Evolutionary conservation across 495 filamentous ascomycete species (phyloP).

Genomic region (Collariella sp.): DNA sequence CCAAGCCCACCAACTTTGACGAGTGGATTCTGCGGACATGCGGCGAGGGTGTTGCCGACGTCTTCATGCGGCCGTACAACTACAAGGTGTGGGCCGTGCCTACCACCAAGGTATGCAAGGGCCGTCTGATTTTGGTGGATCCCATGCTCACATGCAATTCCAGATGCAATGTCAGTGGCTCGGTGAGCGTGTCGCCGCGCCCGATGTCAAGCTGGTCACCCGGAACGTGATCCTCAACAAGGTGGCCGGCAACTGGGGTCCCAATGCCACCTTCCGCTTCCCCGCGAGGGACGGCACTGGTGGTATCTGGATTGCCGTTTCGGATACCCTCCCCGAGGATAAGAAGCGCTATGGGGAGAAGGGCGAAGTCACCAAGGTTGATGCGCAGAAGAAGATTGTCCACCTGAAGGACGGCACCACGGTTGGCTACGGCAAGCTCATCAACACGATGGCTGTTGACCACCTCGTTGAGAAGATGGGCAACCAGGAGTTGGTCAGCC

Average conservation of each 20-base stretch:
- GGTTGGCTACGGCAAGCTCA: constrained; percentile 84
- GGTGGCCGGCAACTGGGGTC: constrained; percentile 95
- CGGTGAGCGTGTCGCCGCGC: constrained; percentile 95
- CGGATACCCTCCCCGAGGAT: constrained; percentile 84
- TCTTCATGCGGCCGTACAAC: constrained; percentile 99
- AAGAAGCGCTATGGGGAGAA: constrained; percentile 84
- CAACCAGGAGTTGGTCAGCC: constrained; percentile 68
- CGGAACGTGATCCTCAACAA: constrained; percentile 94
- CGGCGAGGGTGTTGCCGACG: constrained; percentile 81
- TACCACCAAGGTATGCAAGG: constrained; percentile 76
- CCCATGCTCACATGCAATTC: constrained; percentile 4
- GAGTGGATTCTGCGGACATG: constrained; percentile 96
- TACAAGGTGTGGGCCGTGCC: constrained; percentile 99
- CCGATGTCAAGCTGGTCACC: constrained; percentile 90
- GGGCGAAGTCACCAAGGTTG: constrained; percentile 74
- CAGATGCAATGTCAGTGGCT: constrained; percentile 99
- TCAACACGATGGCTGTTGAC: constrained; percentile 96
- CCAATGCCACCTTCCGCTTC: constrained; percentile 98
- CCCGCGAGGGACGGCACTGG: constrained; percentile 91
- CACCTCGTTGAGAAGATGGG: constrained; percentile 78
- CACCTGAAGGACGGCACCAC: constrained; percentile 77
- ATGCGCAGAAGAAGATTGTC: constrained; percentile 74
- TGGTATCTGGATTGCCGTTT: constrained; percentile 98
- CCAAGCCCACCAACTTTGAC: constrained; percentile 92
- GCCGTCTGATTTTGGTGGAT: not conserved